phyloP scores from a whole-genome alignment of 306 rosid genomes.

The Cicer pinnatifidum region DNA sequence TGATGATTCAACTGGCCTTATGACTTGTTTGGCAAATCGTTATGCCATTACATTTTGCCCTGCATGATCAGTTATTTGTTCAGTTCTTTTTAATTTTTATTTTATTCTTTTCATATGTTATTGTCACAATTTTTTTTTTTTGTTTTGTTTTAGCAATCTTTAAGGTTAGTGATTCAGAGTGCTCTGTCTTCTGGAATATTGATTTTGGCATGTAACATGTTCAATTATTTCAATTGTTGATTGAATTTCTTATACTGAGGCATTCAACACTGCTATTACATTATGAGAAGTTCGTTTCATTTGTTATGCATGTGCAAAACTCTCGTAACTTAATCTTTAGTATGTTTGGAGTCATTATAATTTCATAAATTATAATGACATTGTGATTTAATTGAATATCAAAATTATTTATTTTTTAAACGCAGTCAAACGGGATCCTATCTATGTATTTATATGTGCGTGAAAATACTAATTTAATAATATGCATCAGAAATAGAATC shows the following conservation, averaged over 20 bases:
- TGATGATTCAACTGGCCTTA: conserved; percentile 65
- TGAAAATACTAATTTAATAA: too few species aligned
- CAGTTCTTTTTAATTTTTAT: not conserved
- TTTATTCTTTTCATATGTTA: not conserved
- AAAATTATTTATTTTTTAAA: too few species aligned
- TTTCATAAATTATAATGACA: too few species aligned
- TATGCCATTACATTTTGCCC: conserved; percentile 76
- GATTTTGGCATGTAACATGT: not conserved
- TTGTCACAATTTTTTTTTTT: not conserved
- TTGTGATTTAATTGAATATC: too few species aligned
- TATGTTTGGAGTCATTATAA: too few species aligned
- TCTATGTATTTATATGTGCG: too few species aligned
- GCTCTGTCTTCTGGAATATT: not conserved
- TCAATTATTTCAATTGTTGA: not conserved
- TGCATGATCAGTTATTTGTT: conserved; percentile 17
- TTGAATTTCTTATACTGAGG: too few species aligned
- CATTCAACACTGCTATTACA: not conserved
- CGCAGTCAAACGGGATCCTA: too few species aligned
- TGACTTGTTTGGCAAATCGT: conserved; percentile 57
- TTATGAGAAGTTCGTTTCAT: too few species aligned
- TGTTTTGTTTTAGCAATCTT: not conserved
- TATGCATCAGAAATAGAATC: too few species aligned
- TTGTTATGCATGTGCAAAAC: too few species aligned
- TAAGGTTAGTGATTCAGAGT: not conserved
- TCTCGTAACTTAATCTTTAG: too few species aligned